Base-by-base conservation (phyloP, 192 early-diverging fungal genomes). In the Tieghemiomyces parasiticus region DNA sequence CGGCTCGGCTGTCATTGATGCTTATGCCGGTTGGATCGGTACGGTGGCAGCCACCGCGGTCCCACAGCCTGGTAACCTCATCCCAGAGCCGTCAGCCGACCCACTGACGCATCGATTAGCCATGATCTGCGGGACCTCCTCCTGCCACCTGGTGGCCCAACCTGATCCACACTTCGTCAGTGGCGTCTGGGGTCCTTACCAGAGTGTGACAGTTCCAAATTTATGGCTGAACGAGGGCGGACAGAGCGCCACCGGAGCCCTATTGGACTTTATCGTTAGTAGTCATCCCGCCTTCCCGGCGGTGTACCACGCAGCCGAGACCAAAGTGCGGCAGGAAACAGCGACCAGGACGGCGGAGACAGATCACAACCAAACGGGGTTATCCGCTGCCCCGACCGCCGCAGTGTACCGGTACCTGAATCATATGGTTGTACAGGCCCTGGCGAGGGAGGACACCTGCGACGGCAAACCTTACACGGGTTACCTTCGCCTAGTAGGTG, bases 71-170 rank as follows among this genome's bases (percentile, higher is more conserved):
- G n/a, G n/a, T n/a, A n/a, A n/a, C n/a, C n/a, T n/a, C n/a, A n/a
- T n/a, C n/a, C n/a, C n/a, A n/a, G n/a, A n/a, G n/a, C n/a, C n/a
- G n/a, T n/a, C n/a, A n/a, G n/a, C n/a, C n/a, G 48, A 61, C 35
- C 46, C 35, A 20, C 33, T 68, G 46, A 65, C 16, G 31, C 56
- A 48, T 9, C 66, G 68, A 14, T 47, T 86, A 61, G 82, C 79
- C 1, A 73, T 84, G 49, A 89, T 86, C 42, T 78, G 77, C 47
- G 87, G 87, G 35, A 87, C 85, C 12, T 86, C 85, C 0, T 75
- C 80, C 1, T 89, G 85, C 59, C 84, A 88, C 59, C 77, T 87
- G 63, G 71, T 74, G 52, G 71, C 84, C 64, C 61, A 67, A 16
- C 61, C 61, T 4, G 58, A 71, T 12, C 69, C 79, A 1, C 68